phyloP scores from a whole-genome alignment of 2,329 filamentous ascomycete species.

The Penicillium thymicola region DNA sequence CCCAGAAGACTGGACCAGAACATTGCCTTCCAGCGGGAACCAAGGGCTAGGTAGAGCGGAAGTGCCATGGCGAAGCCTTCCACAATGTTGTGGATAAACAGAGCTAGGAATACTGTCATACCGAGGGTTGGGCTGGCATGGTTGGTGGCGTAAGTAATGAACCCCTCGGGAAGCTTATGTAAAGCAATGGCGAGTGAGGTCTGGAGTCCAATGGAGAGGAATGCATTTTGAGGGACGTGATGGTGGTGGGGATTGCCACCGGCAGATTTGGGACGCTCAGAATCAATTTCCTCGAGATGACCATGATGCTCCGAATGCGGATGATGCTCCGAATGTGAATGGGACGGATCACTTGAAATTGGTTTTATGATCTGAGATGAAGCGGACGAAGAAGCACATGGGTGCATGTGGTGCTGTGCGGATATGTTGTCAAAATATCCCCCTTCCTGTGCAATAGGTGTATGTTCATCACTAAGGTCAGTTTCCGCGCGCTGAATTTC shows the following conservation, averaged over 20 bases:
- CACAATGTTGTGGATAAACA: constrained; percentile 97
- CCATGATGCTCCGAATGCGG: background rate
- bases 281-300: constrained; percentile 10
- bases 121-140: constrained; percentile 88
- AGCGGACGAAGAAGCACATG: constrained; percentile 2
- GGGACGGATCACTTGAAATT: background rate
- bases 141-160: constrained; percentile 94
- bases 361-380: constrained; percentile 9
- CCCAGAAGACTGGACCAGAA: constrained; percentile 79
- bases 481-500: constrained; percentile 7
- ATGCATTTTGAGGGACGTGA: constrained; percentile 91
- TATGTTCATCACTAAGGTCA: constrained; percentile 2
- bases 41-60: constrained; percentile 85
- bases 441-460: background rate
- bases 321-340: background rate
- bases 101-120: constrained; percentile 86
- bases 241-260: constrained; percentile 69
- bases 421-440: constrained; percentile 17
- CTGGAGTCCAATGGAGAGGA: constrained; percentile 91
- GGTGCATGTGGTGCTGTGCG: constrained; percentile 6
- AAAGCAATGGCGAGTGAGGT: constrained; percentile 92
- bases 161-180: constrained; percentile 87
- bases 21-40: constrained; percentile 77
- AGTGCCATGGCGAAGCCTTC: constrained; percentile 94
- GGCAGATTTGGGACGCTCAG: constrained; percentile 11